phyloP scores from a whole-genome alignment of 176 grass and related monocot genomes.

The Oryza longistaminata region DNA sequence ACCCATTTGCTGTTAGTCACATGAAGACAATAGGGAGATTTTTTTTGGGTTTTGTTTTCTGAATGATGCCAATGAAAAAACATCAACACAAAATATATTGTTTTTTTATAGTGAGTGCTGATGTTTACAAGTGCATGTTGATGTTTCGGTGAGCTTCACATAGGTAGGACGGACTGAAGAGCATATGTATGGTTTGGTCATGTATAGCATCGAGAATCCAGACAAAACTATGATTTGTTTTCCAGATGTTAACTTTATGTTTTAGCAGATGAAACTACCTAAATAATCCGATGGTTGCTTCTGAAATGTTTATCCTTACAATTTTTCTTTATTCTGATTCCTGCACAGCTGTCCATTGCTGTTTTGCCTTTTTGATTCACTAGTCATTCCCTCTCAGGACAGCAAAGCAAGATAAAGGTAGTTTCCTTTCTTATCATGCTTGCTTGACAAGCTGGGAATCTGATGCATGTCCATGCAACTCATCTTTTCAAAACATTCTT shows the following conservation, averaged over 20 bases:
- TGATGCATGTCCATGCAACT: constrained; percentile 32
- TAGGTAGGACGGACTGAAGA: background rate
- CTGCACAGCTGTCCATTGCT: background rate
- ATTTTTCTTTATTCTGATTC: background rate
- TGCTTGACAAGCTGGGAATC: constrained; percentile 55
- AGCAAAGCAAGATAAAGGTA: constrained; percentile 46
- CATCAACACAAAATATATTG: background rate
- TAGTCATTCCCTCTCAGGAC: background rate
- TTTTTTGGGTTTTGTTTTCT: background rate
- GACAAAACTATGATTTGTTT: background rate
- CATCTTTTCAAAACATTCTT: constrained; percentile 24
- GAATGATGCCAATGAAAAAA: background rate
- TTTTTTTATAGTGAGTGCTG: constrained; percentile 12
- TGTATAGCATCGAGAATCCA: background rate
- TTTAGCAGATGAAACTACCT: background rate
- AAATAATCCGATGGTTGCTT: background rate
- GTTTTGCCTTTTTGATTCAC: background rate
- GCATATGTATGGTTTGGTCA: background rate
- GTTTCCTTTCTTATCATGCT: constrained; percentile 41
- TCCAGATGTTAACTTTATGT: background rate
- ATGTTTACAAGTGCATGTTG: background rate
- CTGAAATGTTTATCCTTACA: background rate
- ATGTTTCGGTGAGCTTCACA: background rate
- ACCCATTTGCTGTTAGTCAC: background rate
- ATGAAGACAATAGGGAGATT: background rate